phyloP scores from a whole-genome alignment of 202 grass and related monocot genomes.

The Carex sylvatica region DNA sequence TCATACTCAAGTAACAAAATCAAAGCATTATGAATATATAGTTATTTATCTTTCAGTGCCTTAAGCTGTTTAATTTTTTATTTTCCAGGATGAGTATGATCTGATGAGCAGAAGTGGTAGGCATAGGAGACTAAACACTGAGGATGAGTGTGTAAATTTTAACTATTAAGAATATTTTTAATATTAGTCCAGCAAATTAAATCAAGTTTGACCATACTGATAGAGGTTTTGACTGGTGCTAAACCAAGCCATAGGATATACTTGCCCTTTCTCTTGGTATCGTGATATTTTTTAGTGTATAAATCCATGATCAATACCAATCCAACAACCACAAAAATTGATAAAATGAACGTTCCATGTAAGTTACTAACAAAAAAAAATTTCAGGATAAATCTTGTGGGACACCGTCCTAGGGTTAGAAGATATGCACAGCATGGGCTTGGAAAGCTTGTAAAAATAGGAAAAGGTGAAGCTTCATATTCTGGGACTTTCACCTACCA shows the following conservation, averaged over 20 bases:
- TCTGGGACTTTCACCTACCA: background rate
- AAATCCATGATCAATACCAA: background rate
- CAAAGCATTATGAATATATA: background rate
- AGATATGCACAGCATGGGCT: constrained; percentile 77
- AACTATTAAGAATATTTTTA: constrained; percentile 18
- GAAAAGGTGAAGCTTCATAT: constrained; percentile 61
- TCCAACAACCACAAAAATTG: background rate
- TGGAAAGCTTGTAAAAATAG: constrained; percentile 79
- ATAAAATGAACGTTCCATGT: constrained; percentile 4
- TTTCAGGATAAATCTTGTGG: constrained; percentile 84
- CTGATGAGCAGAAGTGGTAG: constrained; percentile 41
- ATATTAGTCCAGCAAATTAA: constrained; percentile 15
- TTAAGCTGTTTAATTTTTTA: constrained; percentile 9
- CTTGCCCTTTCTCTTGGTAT: background rate
- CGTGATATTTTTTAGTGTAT: background rate
- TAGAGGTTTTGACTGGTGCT: background rate
- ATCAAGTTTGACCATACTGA: background rate
- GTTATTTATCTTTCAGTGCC: background rate
- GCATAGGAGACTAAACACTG: constrained; percentile 57
- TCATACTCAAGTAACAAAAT: constrained; percentile 4
- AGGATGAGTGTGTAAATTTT: constrained; percentile 52
- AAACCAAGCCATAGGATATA: background rate
- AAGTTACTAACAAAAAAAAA: constrained; percentile 27
- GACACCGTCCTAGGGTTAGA: constrained; percentile 70
- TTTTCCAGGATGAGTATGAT: constrained; percentile 72